phyloP scores from a whole-genome alignment of 2,329 filamentous ascomycete species.

The Neocatenulostroma microsporum region DNA sequence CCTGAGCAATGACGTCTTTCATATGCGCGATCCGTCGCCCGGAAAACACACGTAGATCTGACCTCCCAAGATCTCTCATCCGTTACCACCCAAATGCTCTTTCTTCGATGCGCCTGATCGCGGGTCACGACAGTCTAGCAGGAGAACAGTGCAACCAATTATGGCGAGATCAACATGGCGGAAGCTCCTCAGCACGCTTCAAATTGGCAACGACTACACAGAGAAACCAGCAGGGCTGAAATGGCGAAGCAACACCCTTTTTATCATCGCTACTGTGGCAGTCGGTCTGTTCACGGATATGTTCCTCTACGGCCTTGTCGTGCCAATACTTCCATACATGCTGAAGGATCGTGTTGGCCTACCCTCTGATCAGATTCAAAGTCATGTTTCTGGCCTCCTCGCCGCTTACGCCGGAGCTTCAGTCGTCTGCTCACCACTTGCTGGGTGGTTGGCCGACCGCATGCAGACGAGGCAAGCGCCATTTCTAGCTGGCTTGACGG shows the following conservation, averaged over 20 bases:
- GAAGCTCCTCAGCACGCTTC: slow-evolving; percentile 27
- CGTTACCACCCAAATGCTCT: too few species aligned
- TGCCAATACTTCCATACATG: slow-evolving; percentile 53
- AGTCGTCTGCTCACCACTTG: slow-evolving; percentile 44
- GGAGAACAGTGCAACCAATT: too few species aligned
- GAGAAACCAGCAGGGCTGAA: slow-evolving; percentile 31
- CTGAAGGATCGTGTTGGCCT: slow-evolving; percentile 45
- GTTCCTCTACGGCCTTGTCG: slow-evolving; percentile 53
- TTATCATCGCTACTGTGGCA: slow-evolving; percentile 51
- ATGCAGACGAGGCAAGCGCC: slow-evolving; percentile 48
- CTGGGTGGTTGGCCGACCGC: slow-evolving; percentile 50
- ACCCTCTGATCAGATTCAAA: slow-evolving; percentile 44
- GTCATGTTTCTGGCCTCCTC: slow-evolving; percentile 47
- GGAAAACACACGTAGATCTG: too few species aligned
- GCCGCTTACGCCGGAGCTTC: slow-evolving; percentile 49
- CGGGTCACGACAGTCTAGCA: too few species aligned
- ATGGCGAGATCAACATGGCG: slow-evolving; percentile 9
- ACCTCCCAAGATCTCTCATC: too few species aligned
- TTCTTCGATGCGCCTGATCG: too few species aligned
- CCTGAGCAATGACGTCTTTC: too few species aligned
- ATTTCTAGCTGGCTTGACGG: slow-evolving; percentile 49
- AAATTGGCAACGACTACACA: slow-evolving; percentile 29
- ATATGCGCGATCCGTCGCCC: too few species aligned
- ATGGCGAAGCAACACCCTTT: slow-evolving; percentile 53
- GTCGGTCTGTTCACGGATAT: slow-evolving; percentile 34